Evolutionary conservation across 768 basidiomycete genomes (phyloP), one percentile per base, ranked within the genome.

Genomic region (Ephemerocybe angulata): DNA sequence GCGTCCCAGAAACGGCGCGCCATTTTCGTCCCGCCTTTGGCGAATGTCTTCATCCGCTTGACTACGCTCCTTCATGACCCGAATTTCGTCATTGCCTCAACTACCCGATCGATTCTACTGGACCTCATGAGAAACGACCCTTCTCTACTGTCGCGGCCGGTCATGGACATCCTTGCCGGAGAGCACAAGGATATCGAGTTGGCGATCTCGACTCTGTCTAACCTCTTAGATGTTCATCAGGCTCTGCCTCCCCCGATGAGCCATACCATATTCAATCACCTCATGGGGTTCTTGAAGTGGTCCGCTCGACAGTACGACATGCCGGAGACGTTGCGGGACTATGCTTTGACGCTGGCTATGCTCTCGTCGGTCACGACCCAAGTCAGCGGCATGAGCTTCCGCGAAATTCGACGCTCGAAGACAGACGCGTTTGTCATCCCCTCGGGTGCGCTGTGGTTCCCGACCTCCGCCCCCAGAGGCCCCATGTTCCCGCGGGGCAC

Each of bases 111-210:
- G 25, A 71, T 80, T 4, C 62, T 90, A 38, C 60, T 87, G 15
- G 84, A 88, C 55, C 67, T 86, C 44, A 85, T 90, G 82, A 79
- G 88, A 21, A 86, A 89, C 61, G 89, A 92, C 60, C 85, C 88
- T 4, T 75, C 75, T 15, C 71, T 89, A n/a, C 70, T 90, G 27
- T 73, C 80, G 12, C 79, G 87, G 10, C 81, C 86, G 19, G 68
- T 83, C 13, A 72, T 89, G 43, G 86, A 88, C 58, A 67, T 78
- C 17, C 70, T 90, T 17, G 73, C 76, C 3, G 81, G 78, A 10
- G 76, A 82, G 21, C 71, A 77, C 30, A 72, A 73, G 41, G 76
- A 80, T 43, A 65, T 83, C 10, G 58, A 69, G 1, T 61, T 67
- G 4, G 85, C 85, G 0, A 71, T 84, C 37, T 70, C 77, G 0